Evolutionary conservation across 768 basidiomycete genomes (phyloP).

Genomic region (Termitomyces titanicus): DNA sequence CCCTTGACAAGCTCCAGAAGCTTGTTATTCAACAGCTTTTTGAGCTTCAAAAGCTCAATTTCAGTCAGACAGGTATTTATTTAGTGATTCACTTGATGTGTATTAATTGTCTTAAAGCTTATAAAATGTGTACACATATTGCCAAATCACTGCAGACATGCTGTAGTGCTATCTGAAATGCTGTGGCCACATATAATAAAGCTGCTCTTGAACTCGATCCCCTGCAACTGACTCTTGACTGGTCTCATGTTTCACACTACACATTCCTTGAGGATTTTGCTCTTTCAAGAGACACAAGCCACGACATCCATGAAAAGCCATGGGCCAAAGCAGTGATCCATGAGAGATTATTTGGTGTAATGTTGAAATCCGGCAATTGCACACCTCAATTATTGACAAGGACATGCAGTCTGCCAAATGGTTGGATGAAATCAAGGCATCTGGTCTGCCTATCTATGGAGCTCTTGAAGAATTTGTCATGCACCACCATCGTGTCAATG

Average conservation of each 20-base stretch:
- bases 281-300: not conserved
- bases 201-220: not conserved
- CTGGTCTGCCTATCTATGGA: not conserved
- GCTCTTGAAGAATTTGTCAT: not conserved
- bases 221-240: not conserved
- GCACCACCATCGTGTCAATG: not conserved
- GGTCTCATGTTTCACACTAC: not conserved
- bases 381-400: not conserved
- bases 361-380: not conserved
- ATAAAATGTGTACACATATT: not conserved
- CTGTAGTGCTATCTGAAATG: not conserved
- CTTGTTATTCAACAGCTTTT: slow-evolving; percentile 20
- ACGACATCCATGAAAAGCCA: not conserved
- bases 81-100: not conserved
- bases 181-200: not conserved
- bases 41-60: slow-evolving; percentile 34
- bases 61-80: slow-evolving; percentile 25
- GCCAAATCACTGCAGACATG: not conserved
- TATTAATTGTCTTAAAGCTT: not conserved
- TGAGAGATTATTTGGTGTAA: not conserved
- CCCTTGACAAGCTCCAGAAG: slow-evolving; percentile 27
- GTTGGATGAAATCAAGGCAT: not conserved
- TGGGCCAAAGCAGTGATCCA: not conserved
- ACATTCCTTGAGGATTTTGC: slow-evolving; percentile 1
- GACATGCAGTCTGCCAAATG: not conserved